Percentiles rank a stretch among this genome's conserved stretches.
phyloP scores from a whole-genome alignment of 2,329 filamentous ascomycete species.

The Myriosclerotinia curreyana region DNA sequence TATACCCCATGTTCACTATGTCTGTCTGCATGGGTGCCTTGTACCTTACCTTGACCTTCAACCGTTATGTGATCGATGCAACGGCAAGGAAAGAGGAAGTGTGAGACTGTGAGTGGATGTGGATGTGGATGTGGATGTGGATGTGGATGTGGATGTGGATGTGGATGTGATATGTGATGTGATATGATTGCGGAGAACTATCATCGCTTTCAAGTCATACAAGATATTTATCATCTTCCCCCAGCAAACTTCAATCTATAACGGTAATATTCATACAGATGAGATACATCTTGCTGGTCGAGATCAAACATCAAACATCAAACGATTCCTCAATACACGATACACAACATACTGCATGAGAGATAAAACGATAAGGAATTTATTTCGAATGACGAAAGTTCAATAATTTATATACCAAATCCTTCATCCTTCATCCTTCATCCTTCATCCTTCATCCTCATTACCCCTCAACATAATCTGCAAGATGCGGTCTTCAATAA shows the following conservation, averaged over 20 bases:
- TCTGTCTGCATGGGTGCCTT: no score
- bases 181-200: slow-evolving; percentile 14
- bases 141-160: no score
- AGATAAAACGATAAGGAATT: slow-evolving; percentile 15
- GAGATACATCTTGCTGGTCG: slow-evolving; percentile 31
- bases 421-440: no score
- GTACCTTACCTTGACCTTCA: no score
- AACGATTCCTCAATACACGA: not conserved
- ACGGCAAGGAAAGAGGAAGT: not conserved
- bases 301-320: slow-evolving; percentile 21
- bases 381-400: slow-evolving; percentile 14
- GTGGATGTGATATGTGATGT: no score
- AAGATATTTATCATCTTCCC: no score
- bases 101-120: no score
- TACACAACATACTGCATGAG: slow-evolving; percentile 3
- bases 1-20: not conserved
- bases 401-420: slow-evolving; percentile 17
- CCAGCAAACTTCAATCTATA: not conserved
- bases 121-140: no score
- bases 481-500: slow-evolving; percentile 32
- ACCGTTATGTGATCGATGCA: slow-evolving; percentile 15
- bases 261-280: not conserved
- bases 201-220: no score
- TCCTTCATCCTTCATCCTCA: not conserved
- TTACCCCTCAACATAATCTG: slow-evolving; percentile 10